phyloP scores from a whole-genome alignment of 208 protist genomes.

The Trypanosomatidae sp. region DNA sequence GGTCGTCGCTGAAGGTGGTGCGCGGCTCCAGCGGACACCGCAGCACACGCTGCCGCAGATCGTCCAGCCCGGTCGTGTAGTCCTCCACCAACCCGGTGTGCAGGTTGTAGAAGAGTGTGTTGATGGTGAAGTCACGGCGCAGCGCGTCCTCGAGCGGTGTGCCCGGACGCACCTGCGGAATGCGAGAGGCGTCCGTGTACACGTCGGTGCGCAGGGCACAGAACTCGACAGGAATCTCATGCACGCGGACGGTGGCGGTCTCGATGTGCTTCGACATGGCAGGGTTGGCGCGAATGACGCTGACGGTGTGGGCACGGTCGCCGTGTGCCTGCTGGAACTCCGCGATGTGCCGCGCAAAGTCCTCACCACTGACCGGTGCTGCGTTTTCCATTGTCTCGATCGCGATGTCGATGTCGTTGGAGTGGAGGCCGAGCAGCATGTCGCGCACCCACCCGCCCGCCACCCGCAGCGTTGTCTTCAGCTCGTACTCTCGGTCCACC shows the following conservation, averaged over 20 bases:
- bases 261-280: constrained; percentile 99
- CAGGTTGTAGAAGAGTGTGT: constrained; percentile 99
- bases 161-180: constrained; percentile 87
- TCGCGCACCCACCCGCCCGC: constrained; percentile 99
- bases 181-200: constrained; percentile 91
- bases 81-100: constrained; percentile 94
- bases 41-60: constrained; percentile 84
- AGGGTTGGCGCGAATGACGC: constrained; percentile 96
- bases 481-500: constrained; percentile 58
- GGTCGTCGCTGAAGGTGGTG: constrained; percentile 93
- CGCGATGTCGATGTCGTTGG: constrained; percentile 98
- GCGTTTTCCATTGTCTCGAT: constrained; percentile 73
- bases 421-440: constrained; percentile 86
- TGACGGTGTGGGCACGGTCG: constrained; percentile 62
- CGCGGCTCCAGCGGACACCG: constrained; percentile 88
- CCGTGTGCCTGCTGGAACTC: constrained; percentile 63
- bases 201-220: constrained; percentile 95
- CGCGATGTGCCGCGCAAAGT: constrained; percentile 91
- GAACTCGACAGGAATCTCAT: constrained; percentile 94
- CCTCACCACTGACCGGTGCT: constrained; percentile 59
- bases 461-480: constrained; percentile 82
- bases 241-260: constrained; percentile 94
- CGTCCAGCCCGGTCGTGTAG: constrained; percentile 91
- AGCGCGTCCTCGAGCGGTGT: constrained; percentile 94
- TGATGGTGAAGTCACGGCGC: constrained; percentile 99